These are phyloP conservation scores for Yamadazyma conglobata DNA, from an alignment of 1,139 yeast genomes.

Conservation along the genomic window DNA sequence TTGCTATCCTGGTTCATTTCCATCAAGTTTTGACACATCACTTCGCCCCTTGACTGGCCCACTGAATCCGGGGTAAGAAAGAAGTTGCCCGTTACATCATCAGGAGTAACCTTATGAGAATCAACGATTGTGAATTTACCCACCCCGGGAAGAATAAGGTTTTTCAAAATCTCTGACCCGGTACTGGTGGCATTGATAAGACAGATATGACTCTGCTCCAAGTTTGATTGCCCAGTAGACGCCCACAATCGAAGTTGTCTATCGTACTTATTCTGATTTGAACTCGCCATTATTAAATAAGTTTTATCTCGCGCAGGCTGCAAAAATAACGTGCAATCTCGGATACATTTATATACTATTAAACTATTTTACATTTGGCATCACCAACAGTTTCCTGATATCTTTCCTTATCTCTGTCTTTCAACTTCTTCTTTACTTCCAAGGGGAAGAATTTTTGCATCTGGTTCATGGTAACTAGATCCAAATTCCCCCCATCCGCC, in stretches of 20 bases:
- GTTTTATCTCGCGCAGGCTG: no score
- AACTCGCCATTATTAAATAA: constrained; percentile 22
- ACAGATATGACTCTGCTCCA: constrained; percentile 60
- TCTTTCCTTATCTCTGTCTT: constrained; percentile 56
- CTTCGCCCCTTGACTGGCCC: constrained; percentile 39
- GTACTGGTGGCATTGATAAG: constrained; percentile 58
- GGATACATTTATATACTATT: no score
- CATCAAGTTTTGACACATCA: constrained; percentile 38
- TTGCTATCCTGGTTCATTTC: constrained; percentile 62
- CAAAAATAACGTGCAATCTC: no score
- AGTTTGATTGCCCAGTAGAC: constrained; percentile 61
- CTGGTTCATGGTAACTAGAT: constrained; percentile 47
- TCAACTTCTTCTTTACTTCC: constrained; percentile 61
- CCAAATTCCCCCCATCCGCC: constrained; percentile 63
- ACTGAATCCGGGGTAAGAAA: constrained; percentile 50
- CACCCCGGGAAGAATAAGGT: constrained; percentile 76
- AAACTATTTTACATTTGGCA: constrained; percentile 28
- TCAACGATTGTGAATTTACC: constrained; percentile 67
- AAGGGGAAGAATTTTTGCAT: constrained; percentile 62
- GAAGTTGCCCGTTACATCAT: constrained; percentile 58
- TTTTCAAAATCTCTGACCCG: constrained; percentile 72
- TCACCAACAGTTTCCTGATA: constrained; percentile 28
- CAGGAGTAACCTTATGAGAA: constrained; percentile 31
- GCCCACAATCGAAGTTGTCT: constrained; percentile 92
- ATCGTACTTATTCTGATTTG: constrained; percentile 60